A percentile compares a stretch with the other conserved stretches of the same genome.
Evolutionary conservation across 345 rosid species (phyloP).

Genomic region (Eutrema japonicum): DNA sequence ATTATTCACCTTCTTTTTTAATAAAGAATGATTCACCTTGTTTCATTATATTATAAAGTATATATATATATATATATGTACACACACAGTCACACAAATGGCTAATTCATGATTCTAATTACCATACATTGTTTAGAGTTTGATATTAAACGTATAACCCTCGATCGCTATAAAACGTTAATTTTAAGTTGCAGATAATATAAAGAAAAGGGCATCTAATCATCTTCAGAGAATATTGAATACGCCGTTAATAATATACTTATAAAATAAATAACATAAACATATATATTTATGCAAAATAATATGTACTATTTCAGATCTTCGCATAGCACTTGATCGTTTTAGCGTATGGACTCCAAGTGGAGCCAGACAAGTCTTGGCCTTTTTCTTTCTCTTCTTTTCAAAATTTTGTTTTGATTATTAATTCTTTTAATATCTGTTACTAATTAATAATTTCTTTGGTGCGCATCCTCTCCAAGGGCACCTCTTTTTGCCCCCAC

Average conservation of each 20-base stretch:
- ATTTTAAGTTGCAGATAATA: slow-evolving; percentile 32
- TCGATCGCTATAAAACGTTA: slow-evolving; percentile 27
- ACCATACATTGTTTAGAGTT: slow-evolving; percentile 1
- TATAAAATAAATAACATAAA: not conserved
- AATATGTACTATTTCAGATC: slow-evolving; percentile 31
- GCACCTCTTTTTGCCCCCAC: slow-evolving; percentile 36
- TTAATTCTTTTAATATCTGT: not conserved
- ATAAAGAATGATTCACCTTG: not conserved
- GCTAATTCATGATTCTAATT: slow-evolving; percentile 22
- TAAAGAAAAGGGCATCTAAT: slow-evolving; percentile 39
- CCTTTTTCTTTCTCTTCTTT: slow-evolving; percentile 36
- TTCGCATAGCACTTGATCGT: slow-evolving; percentile 29
- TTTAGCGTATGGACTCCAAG: slow-evolving; percentile 33
- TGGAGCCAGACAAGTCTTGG: slow-evolving; percentile 43
- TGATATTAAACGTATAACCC: slow-evolving; percentile 8
- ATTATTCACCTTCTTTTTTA: slow-evolving; percentile 2
- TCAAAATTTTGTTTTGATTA: slow-evolving; percentile 3
- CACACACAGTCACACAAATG: slow-evolving; percentile 12
- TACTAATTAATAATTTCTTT: slow-evolving; percentile 23
- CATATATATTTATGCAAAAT: not conserved
- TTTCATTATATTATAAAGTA: not conserved
- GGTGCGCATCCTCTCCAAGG: slow-evolving; percentile 43
- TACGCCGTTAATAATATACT: not conserved
- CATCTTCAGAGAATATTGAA: slow-evolving; percentile 30
- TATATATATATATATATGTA: not conserved